Percentiles rank a stretch among this genome's conserved stretches.
Conservation (phyloP, 2,329 filamentous ascomycete species). For the Ophiocordyceps camponoti-saundersi region DNA sequence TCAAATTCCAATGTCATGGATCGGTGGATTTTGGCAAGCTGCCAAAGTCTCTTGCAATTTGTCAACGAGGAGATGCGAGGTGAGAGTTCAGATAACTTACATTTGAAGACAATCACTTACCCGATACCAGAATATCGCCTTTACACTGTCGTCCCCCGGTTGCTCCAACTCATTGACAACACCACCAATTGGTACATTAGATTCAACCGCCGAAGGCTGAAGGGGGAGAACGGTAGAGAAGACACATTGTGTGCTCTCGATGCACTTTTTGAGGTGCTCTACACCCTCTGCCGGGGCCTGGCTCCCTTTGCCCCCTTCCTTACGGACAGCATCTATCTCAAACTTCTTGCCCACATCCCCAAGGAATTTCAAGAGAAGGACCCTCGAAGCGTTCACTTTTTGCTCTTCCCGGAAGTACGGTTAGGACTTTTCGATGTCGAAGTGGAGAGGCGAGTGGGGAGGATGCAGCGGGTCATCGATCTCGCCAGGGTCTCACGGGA, state of each 20-base stretch:
- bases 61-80: constrained; percentile 83
- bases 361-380: constrained; percentile 53
- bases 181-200: constrained; percentile 98
- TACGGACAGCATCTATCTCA: constrained; percentile 83
- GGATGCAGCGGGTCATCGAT: constrained; percentile 95
- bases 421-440: constrained; percentile 74
- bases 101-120: background rate
- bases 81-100: background rate
- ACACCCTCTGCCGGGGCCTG: constrained; percentile 70
- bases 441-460: constrained; percentile 69
- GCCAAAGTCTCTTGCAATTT: constrained; percentile 78
- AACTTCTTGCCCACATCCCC: constrained; percentile 68
- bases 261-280: constrained; percentile 85
- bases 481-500: constrained; percentile 76
- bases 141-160: constrained; percentile 80
- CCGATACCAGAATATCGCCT: constrained; percentile 42
- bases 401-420: constrained; percentile 75
- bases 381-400: constrained; percentile 77
- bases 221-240: constrained; percentile 71
- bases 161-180: constrained; percentile 76
- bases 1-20: constrained; percentile 88
- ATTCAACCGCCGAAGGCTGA: constrained; percentile 80
- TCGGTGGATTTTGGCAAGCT: constrained; percentile 83
- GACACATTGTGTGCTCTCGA: constrained; percentile 87
- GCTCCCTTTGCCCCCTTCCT: constrained; percentile 94